Evolutionary conservation across 352 stramenopile species (phyloP), one percentile per base, ranked within the genome.

Genomic region (Phytophthora agathidicida): DNA sequence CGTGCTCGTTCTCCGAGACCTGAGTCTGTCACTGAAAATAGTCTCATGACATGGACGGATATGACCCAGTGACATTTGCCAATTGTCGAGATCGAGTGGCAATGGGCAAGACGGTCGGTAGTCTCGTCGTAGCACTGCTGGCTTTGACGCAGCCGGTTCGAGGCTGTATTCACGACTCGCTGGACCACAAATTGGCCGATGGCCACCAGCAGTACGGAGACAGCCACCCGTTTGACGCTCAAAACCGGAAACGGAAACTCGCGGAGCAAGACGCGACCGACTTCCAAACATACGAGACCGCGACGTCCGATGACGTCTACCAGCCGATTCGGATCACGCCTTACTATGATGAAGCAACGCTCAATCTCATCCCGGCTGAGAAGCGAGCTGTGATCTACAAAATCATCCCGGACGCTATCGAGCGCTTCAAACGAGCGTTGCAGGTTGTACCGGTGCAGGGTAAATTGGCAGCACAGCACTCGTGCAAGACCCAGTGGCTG

Each of bases 331-430:
- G 83, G 3, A 93, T 93, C 62, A 89, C 75, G 1, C 70, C 83
- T 2, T 86, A 88, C 57, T 91, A 83, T 41, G 85, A 94, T 60
- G 69, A 84, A 24, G 30, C 57, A 0, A 88, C 70, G 1, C 55
- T 94, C 28, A 36, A 72, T 33, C 28, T 59, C 7, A 42, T 94
- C 1, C 56, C 78, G 0, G 13, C 54, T 4, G 69, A 70, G 5
- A 77, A 91, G 36, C 71, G 64, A 30, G 55, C 54, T 5, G 33
- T 89, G 13, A 44, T 94, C 8, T 68, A 69, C 33, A 75, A 75
- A 23, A 77, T 93, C 42, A 75, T 94, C 6, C 75, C 80, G 0
- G 82, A 86, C 9, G 83, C 86, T 0, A 91, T 94, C 51, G 33
- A 54, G 16, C 80, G 75, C 5, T 94, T 92, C 52, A 43, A 66